A percentile compares a stretch with the other conserved stretches of the same genome.
Conservation (phyloP, 305 asterid genomes). For the Fraxinus xanthoxyloides region DNA sequence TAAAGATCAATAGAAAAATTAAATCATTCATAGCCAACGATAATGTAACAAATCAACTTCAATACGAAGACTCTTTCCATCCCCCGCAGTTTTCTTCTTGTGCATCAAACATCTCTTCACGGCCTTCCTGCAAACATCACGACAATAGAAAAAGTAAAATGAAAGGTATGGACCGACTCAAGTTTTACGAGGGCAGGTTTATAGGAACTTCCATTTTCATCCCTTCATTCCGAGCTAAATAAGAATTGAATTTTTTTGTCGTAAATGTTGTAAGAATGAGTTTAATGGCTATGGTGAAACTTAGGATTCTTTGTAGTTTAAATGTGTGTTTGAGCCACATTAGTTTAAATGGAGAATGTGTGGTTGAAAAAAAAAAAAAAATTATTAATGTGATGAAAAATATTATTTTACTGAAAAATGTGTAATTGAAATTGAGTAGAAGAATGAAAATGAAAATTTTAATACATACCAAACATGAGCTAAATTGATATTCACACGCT, state of each 20-base stretch:
- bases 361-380: no score
- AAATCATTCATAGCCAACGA: neutral
- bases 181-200: neutral
- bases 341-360: no score
- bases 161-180: neutral
- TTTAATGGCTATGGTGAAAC: neutral
- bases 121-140: slow-evolving; percentile 22
- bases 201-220: neutral
- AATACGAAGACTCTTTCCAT: slow-evolving; percentile 42
- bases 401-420: no score
- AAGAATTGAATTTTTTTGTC: neutral
- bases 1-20: neutral
- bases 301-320: neutral
- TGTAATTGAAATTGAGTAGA: no score
- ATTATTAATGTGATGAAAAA: no score
- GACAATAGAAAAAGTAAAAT: neutral
- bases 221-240: no score
- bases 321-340: no score
- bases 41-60: slow-evolving; percentile 10
- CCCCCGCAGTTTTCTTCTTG: slow-evolving; percentile 38
- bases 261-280: no score
- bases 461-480: no score
- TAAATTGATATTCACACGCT: neutral
- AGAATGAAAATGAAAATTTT: no score
- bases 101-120: slow-evolving; percentile 11